Base-by-base conservation (phyloP, 805 yeast species). In the Starmerella potacharoeniae region DNA sequence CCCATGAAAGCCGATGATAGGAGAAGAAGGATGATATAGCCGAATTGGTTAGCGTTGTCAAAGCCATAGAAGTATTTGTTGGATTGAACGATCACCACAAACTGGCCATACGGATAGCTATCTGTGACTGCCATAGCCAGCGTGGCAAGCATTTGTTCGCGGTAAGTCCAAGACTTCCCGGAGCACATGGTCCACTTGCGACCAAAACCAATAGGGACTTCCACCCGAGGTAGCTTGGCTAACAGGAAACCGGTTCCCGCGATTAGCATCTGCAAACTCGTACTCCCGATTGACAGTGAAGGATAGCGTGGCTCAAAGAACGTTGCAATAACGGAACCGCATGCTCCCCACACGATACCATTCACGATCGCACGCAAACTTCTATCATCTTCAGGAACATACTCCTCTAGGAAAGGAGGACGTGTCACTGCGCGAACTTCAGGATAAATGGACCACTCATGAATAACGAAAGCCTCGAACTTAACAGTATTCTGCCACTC, bases 81-180 rank as follows among this genome's bases (percentile, higher is more conserved):
- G 44, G 61, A 59, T 57, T 69, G 71, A 10, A 65, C 65, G 28
- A 66, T 59, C 36, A 69, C 68, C 51, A 72, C 72, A 42, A 40
- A 42, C 48, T 60, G 56, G 6, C 63, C 56, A 53, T 64, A 65
- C 34, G 59, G 59, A 36, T 47, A 43, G 4, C 65, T 64, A 16
- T 56, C 55, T 2, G 64, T 41, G 2, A 63, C 64, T n/a, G 62
- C 56, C 59, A 64, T 64, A 35, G 64, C 57, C 13, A 68, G 64
- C 2, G 86, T 78, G 1, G 83, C 72, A 56, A 83, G 72, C 81
- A 80, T 79, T 65, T 82, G 86, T 63, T 82, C 87, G 63, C 82
- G 82, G 58, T 67, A 71, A 33, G 73, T 70, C 83, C 84, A 83
- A 11, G 83, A 83, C 10, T 37, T 34, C 13, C 86, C 84, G 3